Base-by-base conservation (phyloP, 2,329 filamentous ascomycete genomes). In the Aphanocladium album region DNA sequence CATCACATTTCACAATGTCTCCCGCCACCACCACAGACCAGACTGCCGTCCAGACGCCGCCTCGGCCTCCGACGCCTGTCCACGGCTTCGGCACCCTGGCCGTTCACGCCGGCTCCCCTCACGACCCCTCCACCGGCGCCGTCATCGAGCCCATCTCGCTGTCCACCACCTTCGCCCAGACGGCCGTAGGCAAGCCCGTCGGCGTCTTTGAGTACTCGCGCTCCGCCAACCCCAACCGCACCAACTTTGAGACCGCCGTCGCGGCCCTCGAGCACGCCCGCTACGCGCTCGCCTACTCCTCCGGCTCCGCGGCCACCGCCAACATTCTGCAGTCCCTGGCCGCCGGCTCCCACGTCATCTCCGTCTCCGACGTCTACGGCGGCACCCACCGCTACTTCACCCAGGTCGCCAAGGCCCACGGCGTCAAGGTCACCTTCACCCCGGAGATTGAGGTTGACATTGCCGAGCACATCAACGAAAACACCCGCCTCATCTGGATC, bases 311-410 rank as follows among this genome's bases (percentile, higher is more conserved):
- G 47, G 92, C 95, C 59, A 99, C 95, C 0, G 93, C 95, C 63
- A 91, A 85, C 68, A 91, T 99, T 71, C 85, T 99, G 62, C 95
- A 98, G 79, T 95, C 90, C 67, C 85, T 99, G 61, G 92, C 93
- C 25, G 83, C 89, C 14, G 93, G 92, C 64, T 95, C 91, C 52
- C 95, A 99, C 78, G 91, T 99, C 70, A 88, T 99, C 69, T 97
- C 92, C 63, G 91, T 99, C 52, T 96, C 92, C 50, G 95, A 99
- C 74, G 93, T 99, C 69, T 99, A 99, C 75, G 95, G 95, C 68
- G 95, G 95, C 68, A 99, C 95, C 46, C 95, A 99, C 79, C 85
- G 95, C 70, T 99, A 99, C 81, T 99, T 99, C 81, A 99, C 95
- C 66, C 93, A 97, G 79, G 95, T 98, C 55, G 95, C 95, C 61